phyloP scores from a whole-genome alignment of 2,329 filamentous ascomycete species.

The Fusarium sp. region DNA sequence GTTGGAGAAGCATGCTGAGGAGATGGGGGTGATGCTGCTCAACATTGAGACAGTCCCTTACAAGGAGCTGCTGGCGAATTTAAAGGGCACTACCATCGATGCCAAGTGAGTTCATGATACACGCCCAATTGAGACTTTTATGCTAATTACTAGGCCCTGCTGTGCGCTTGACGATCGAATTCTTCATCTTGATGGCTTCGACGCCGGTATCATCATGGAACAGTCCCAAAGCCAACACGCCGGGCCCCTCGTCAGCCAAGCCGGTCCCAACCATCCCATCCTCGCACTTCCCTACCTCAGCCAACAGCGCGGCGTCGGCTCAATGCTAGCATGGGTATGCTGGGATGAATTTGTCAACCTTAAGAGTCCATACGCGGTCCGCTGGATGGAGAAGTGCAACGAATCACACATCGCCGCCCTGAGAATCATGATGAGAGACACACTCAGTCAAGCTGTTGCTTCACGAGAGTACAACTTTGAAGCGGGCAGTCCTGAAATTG shows the following conservation, averaged over 20 bases:
- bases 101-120: not conserved
- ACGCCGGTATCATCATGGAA: slow-evolving; percentile 14
- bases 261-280: not conserved
- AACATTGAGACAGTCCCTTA: slow-evolving; percentile 15
- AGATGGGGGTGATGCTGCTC: slow-evolving; percentile 13
- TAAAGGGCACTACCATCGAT: not conserved
- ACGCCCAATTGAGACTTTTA: rapidly evolving
- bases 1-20: slow-evolving; percentile 1
- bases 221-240: slow-evolving; percentile 9
- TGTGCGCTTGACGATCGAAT: slow-evolving; percentile 8
- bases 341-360: slow-evolving; percentile 22
- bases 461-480: not conserved
- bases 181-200: slow-evolving; percentile 5
- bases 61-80: not conserved
- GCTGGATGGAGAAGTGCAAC: slow-evolving; percentile 26
- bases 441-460: not conserved
- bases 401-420: slow-evolving; percentile 1
- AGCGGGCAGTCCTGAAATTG: not conserved
- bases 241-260: not conserved
- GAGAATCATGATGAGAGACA: slow-evolving; percentile 14
- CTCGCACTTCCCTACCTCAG: slow-evolving; percentile 12
- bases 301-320: not conserved
- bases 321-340: slow-evolving; percentile 18
- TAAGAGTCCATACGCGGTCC: not conserved
- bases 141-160: not conserved